A percentile compares a stretch with the other conserved stretches of the same genome.
Conservation (phyloP, 1,284 basidiomycete genomes). For the Leccinum pachyderme region DNA sequence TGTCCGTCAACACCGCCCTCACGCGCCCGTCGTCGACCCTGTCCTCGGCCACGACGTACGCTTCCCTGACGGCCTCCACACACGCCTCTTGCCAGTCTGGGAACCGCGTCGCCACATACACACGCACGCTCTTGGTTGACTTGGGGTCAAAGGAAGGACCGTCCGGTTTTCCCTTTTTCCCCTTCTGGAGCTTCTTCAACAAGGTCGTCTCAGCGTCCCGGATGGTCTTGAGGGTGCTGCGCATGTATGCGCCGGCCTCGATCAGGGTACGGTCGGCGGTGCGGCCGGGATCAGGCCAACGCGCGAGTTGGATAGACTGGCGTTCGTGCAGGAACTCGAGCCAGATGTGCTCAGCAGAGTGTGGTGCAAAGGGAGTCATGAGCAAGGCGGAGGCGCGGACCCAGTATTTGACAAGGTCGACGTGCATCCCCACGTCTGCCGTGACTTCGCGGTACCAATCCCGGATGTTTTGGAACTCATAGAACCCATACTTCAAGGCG, state of each 20-base stretch:
- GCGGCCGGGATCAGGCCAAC: constrained; percentile 68
- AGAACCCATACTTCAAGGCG: constrained; percentile 93
- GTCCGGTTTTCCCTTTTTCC: constrained; percentile 47
- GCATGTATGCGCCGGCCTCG: constrained; percentile 83
- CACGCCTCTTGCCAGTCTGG: constrained; percentile 92
- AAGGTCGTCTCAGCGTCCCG: constrained; percentile 84
- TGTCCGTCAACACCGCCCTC: constrained; percentile 64
- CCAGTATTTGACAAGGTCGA: constrained; percentile 76
- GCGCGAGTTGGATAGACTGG: constrained; percentile 79
- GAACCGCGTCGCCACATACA: constrained; percentile 90
- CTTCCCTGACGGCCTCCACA: constrained; percentile 72
- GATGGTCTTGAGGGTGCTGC: constrained; percentile 82
- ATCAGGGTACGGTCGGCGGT: constrained; percentile 62
- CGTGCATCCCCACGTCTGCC: constrained; percentile 88
- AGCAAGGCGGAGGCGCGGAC: constrained; percentile 80
- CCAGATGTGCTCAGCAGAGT: constrained; percentile 95
- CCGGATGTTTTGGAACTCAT: constrained; percentile 89
- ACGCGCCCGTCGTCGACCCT: constrained; percentile 86
- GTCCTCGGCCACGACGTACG: constrained; percentile 60
- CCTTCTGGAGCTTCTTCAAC: constrained; percentile 73
- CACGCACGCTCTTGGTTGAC: constrained; percentile 80
- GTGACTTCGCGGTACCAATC: constrained; percentile 98
- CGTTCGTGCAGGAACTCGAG: constrained; percentile 69
- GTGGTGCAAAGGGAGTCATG: constrained; percentile 88
- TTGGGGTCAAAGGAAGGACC: constrained; percentile 70